Conservation (phyloP, 208 protist species). For the Trichomonas tenax region DNA sequence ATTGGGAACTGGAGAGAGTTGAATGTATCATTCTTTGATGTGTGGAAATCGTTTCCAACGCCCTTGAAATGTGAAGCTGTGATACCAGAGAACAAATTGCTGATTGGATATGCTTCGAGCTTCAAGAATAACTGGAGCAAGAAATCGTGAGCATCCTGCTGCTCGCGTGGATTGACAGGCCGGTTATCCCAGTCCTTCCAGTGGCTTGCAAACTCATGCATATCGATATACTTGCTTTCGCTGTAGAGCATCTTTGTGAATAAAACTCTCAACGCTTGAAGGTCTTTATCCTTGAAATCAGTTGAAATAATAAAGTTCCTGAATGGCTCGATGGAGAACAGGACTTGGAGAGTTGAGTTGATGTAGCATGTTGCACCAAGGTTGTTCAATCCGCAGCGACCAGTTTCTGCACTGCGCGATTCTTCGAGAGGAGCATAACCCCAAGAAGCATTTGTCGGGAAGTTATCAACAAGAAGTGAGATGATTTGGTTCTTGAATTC, state of each 20-base stretch:
- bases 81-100: neutral
- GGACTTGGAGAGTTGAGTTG: neutral
- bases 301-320: neutral
- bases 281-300: neutral
- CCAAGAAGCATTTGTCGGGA: neutral
- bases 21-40: neutral
- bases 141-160: slow-evolving; percentile 3
- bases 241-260: neutral
- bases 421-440: neutral
- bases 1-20: neutral
- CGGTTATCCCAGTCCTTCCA: neutral
- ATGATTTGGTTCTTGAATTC: neutral
- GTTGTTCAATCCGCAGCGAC: neutral
- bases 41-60: neutral
- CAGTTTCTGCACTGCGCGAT: neutral
- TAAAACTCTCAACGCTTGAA: neutral
- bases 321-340: neutral
- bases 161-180: neutral
- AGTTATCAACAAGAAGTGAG: neutral
- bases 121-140: neutral
- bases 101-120: neutral
- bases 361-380: slow-evolving; percentile 6
- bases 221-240: neutral
- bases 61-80: neutral
- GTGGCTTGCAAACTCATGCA: neutral